Base-by-base conservation (phyloP, 352 stramenopile genomes). In the Phytopythium mirpurense region DNA sequence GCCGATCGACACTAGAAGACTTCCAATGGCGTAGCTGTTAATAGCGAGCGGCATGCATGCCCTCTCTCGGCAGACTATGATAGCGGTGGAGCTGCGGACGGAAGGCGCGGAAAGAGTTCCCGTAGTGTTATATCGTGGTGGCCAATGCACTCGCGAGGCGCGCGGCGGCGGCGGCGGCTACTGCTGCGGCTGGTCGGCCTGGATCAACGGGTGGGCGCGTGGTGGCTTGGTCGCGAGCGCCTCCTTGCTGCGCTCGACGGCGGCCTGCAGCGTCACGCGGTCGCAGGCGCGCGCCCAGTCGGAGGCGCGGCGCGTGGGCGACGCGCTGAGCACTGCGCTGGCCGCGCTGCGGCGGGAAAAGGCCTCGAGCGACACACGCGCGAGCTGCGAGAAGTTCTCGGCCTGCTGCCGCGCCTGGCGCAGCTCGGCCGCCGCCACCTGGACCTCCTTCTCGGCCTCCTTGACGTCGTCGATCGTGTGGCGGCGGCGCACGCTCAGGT, bases 401-500 rank as follows among this genome's bases (percentile, higher is more conserved):
- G 83, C 81, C 54, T 86, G 74, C 8, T 84, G 65, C 4, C 81
- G 73, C 21, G 81, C 81, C 27, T 89, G 78, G 60, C 86, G 90
- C 45, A 94, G 69, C 50, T 86, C 74, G n/a, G 73, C 62, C 0
- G 79, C 68, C 35, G 83, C 79, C 21, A 84, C 67, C 0, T 77
- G 71, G 5, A 90, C 73, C 21, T 88, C 72, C 29, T 88, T 90
- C 48, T 92, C 74, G 0, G 78, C 79, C 8, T 78, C 70, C 43
- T 89, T 86, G 21, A 90, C 79, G 24, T 92, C 81, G 46, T 92
- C 83, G 51, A 85, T 82, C 23, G 83, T 90, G 54, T 92, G 83
- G 27, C 83, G 83, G 56, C 82, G 79, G 11, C 83, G 83, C 26
- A 82, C 62, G 9, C 54, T 62, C 11, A 90, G 61, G 19, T 93